Evolutionary conservation across 176 grass and related monocot species (phyloP).

Genomic region (Musa beccarii): DNA sequence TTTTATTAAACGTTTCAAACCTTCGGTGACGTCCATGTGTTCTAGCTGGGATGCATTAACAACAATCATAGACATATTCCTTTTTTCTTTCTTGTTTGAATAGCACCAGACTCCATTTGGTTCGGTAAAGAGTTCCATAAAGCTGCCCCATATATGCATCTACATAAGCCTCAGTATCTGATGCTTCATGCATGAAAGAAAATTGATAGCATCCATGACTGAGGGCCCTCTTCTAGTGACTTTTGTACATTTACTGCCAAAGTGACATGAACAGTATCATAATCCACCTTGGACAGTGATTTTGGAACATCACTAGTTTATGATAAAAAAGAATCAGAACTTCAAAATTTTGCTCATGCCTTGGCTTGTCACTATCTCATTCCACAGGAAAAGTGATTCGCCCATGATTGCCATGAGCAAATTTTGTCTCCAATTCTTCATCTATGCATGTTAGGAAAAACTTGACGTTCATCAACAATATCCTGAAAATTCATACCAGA

Average conservation of each 20-base stretch:
- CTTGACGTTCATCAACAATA: slow-evolving; percentile 35
- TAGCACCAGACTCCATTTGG: slow-evolving; percentile 59
- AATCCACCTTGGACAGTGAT: slow-evolving; percentile 10
- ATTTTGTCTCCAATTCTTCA: slow-evolving; percentile 34
- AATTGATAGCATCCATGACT: slow-evolving; percentile 42
- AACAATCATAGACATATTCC: slow-evolving; percentile 49
- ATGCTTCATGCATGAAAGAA: slow-evolving; percentile 58
- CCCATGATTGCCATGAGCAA: slow-evolving; percentile 26
- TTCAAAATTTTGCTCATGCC: slow-evolving; percentile 34
- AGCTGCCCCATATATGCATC: slow-evolving; percentile 53
- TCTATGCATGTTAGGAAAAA: no score
- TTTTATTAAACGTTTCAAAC: slow-evolving; percentile 41
- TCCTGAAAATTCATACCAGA: slow-evolving; percentile 32
- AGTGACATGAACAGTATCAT: slow-evolving; percentile 18
- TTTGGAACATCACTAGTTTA: no score
- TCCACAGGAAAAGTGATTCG: slow-evolving; percentile 52
- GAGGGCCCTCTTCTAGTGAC: slow-evolving; percentile 37
- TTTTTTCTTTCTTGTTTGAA: slow-evolving; percentile 77
- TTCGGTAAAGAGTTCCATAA: slow-evolving; percentile 66
- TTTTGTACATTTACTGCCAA: slow-evolving; percentile 39
- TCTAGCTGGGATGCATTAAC: not conserved
- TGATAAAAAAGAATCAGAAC: not conserved
- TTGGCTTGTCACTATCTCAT: slow-evolving; percentile 70
- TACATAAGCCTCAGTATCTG: slow-evolving; percentile 57
- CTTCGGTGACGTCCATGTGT: no score